Evolutionary conservation across 768 basidiomycete genomes (phyloP), one percentile per base, ranked within the genome.

Genomic region (Lactifluus echinatus): DNA sequence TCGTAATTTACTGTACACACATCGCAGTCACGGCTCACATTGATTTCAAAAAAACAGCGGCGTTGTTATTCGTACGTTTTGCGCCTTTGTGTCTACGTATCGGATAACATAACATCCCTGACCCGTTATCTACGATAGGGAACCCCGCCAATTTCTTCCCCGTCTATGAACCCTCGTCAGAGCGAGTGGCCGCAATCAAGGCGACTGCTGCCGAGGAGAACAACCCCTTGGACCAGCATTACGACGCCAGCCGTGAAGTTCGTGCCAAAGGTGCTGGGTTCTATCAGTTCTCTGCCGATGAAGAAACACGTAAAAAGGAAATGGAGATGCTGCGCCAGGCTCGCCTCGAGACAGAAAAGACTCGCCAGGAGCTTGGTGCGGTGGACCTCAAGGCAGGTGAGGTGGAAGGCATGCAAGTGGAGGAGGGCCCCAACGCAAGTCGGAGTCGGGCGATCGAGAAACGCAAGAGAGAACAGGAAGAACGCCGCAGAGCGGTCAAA

Each of bases 231-330:
- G 75, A 79, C 11, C 70, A 77, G 2, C 92, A 96, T 69, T 99
- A 91, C 67, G 89, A 97, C 67, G 80, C 90, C 0, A 76, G 80
- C 0, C 73, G 71, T 50, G 95, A 99, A 71, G 84, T 88, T 19
- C 88, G 96, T 15, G 82, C 87, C 12, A 87, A 85, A 69, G 96
- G 89, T 43, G 94, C 95, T 1, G 93, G 82, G 1, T 91, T 88
- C 71, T 96, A 95, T 69, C 87, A 90, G 67, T 94, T 98, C 70
- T 90, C 91, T 12, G 79, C 69, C 2, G 92, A 96, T 64, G 90
- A 93, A 65, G 87, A 89, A 62, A 81, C 79, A 28, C 77, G 96
- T 42, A 73, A 73, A 61, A 73, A 75, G 49, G 85, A 97, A 68
- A 89, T 94, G 91, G 89, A 89, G 55, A 88, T 87, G 54, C 73